These are phyloP conservation scores for Rhodamnia rubescens DNA, from an alignment of 345 rosid species.

Conservation along the genomic window DNA sequence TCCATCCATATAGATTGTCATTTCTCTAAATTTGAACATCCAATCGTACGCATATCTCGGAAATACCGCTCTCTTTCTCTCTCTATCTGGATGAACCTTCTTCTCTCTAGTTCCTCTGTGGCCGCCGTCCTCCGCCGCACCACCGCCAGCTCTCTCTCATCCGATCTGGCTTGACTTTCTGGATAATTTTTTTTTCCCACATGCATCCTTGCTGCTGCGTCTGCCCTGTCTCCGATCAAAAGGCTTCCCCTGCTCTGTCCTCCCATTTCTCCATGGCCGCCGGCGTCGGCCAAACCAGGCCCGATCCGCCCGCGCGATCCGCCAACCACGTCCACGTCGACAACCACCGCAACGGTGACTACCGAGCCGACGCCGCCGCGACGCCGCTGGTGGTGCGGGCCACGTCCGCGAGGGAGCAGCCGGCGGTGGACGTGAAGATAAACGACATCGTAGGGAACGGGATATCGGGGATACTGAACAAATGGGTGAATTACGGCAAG, in stretches of 20 bases:
- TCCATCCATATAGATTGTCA: not conserved
- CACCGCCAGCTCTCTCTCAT: not conserved
- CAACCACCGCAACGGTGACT: conserved; percentile 8
- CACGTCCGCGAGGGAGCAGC: conserved; percentile 22
- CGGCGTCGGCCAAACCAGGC: conserved; percentile 2
- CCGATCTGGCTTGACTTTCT: not conserved
- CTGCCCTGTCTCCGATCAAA: conserved; percentile 36
- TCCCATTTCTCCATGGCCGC: conserved; percentile 1
- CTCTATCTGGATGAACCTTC: not conserved
- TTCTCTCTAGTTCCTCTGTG: not conserved
- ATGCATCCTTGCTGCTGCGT: conserved; percentile 11
- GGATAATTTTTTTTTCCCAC: not conserved
- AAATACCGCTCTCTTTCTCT: not conserved
- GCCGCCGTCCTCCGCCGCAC: not conserved
- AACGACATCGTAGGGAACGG: conserved; percentile 88
- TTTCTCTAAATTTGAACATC: not conserved
- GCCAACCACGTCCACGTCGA: conserved; percentile 5
- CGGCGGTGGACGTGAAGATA: conserved; percentile 49
- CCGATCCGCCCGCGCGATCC: conserved; percentile 30
- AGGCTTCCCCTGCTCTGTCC: not conserved
- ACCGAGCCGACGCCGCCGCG: not conserved
- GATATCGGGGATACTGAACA: conserved; percentile 65
- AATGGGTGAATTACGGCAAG: conserved; percentile 98
- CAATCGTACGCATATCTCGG: not conserved
- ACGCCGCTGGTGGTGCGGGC: conserved; percentile 5